Evolutionary conservation across 345 rosid genomes (phyloP), one percentile per base, ranked within the genome.

Genomic region (Eucalyptus cloeziana): DNA sequence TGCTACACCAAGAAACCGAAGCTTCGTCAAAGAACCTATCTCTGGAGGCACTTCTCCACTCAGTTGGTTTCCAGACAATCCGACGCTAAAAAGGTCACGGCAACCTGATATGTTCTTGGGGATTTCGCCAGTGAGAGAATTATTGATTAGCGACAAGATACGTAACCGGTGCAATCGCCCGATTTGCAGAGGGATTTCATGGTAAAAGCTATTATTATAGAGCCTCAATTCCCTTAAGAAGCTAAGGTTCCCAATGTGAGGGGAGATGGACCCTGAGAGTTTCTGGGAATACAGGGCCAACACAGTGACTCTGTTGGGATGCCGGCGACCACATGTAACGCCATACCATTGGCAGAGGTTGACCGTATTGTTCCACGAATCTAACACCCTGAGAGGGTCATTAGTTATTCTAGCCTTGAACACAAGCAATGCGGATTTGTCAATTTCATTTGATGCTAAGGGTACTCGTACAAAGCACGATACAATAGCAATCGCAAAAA

Each of bases 31-130:
- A 10, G 87, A 88, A 12, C 86, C 89, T n/a, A 92, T 56, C 4
- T 90, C 89, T 17, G 5, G n/a, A 10, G 93, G 93, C 86, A 93
- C 87, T 49, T 50, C 49, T 40, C 91, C 88, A 11, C 6, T 62
- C 16, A 89, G 80, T 13, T 43, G 21, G 69, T 93, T 90, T 2
- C 2, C 1, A 1, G 5, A 37, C 10, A 90, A n/a, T 5, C 1
- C 0, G 12, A 90, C 16, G 1, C 0, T 1, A 1, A 47, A 1
- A 3, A 91, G 92, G 15, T 79, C 58, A 2, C 87, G 50, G 86
- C 93, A 93, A 51, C 64, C 13, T 12, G 89, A 92, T n/a, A 64
- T 19, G 49, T 47, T 87, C 15, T 76, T n/a, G 19, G 93, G 91
- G 31, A 93, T 91, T 37, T 27, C 44, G 1, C 93, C 92, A 0